Evolutionary conservation across 2,329 filamentous ascomycete genomes (phyloP).

Genomic region (Phialophora expanda): DNA sequence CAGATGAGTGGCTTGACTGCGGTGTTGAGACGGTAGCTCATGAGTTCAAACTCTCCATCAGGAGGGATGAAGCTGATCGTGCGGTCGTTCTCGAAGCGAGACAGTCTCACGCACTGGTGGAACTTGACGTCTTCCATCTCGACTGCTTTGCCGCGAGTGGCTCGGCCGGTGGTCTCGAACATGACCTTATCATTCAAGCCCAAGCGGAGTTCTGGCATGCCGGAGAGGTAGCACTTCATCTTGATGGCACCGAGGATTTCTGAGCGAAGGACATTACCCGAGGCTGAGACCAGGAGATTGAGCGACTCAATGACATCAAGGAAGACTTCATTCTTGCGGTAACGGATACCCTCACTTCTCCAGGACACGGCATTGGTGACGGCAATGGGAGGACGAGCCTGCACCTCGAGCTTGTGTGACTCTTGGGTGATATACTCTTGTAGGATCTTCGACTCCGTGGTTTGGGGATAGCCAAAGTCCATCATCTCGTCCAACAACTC

Average conservation of each 20-base stretch:
- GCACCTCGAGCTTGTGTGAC: constrained; percentile 96
- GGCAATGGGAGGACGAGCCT: constrained; percentile 93
- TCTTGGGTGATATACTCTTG: constrained; percentile 99
- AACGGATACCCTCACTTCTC: constrained; percentile 96
- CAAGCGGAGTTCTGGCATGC: constrained; percentile 94
- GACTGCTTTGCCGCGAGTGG: constrained; percentile 92
- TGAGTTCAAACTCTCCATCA: constrained; percentile 97
- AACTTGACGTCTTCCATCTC: constrained; percentile 99
- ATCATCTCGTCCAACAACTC: constrained; percentile 99
- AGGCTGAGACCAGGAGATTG: constrained; percentile 91
- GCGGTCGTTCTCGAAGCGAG: constrained; percentile 95
- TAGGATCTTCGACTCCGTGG: constrained; percentile 96
- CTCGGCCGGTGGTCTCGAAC: constrained; percentile 96
- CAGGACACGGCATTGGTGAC: constrained; percentile 98
- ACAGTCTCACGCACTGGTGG: constrained; percentile 95
- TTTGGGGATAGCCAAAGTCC: constrained; percentile 99
- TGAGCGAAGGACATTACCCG: constrained; percentile 91
- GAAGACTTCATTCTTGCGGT: constrained; percentile 99
- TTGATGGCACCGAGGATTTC: constrained; percentile 97
- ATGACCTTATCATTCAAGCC: constrained; percentile 99
- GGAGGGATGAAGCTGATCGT: constrained; percentile 99
- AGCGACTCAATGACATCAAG: constrained; percentile 95
- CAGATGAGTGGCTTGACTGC: constrained; percentile 98
- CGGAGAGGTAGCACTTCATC: constrained; percentile 99
- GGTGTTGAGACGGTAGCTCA: constrained; percentile 98